Base-by-base conservation (phyloP, 2,329 filamentous ascomycete species). In the Scleromitrula shiraiana region DNA sequence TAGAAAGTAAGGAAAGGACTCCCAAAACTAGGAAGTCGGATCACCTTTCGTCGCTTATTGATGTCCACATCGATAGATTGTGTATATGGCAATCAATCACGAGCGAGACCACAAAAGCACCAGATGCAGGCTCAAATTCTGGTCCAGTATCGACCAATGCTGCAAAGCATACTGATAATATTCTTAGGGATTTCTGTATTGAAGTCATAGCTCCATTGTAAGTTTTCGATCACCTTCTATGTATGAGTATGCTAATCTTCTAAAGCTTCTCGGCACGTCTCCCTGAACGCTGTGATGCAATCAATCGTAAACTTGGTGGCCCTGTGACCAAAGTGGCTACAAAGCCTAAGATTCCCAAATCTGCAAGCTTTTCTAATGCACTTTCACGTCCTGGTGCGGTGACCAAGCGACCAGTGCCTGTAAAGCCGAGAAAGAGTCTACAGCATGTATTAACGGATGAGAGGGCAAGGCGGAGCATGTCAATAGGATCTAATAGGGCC, bases 61-160 rank as follows among this genome's bases (percentile, higher is more conserved):
- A 91, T 59, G 71, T 88, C 0, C 77, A 89, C 43, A 77, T 87
- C 7, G 87, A 93, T 64, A 80, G 84, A 39, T 69, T 93, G 20
- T 88, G 83, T 58, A 93, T 93, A 51, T 91, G 86, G 86, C 84
- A 90, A 61, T 88, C 85, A 3, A 82, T 86, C 7, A 79, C 81
- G 29, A 68, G 79, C 19, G 77, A 84, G 53, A 76, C 79, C 46
- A 65, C 75, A 37, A 54, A 65, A 53, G 49, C 40, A 10, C 1
- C 53, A 54, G 2, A 67, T 68, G 35, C 63, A 66, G 47, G 64
- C 62, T 46, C 39, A 68, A 70, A 49, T 70, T 67, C 48, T 55
- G 66, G 23, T 17, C 22, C 48, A 52, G 24, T 51, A 30, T 33
- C 50, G 20, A 46, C 36, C 41, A 50, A 36, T 36, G 53, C 44